Percentiles rank a stretch among this genome's conserved stretches.
These are phyloP conservation scores for Insectozyma bohioensis DNA, from an alignment of 1,139 yeast genomes.

Conservation along the genomic window DNA sequence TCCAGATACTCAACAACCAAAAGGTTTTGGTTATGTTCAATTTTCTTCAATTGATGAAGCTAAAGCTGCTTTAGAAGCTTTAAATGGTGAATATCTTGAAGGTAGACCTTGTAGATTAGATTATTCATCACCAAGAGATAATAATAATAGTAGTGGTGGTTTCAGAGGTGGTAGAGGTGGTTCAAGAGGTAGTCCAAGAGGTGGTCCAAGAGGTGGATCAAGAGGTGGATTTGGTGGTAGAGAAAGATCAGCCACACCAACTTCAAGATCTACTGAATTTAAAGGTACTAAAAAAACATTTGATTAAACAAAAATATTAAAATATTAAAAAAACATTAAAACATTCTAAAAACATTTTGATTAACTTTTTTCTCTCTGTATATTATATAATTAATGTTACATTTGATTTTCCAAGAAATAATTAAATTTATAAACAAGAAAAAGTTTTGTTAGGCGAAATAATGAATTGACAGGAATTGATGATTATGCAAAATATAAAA, in stretches of 20 bases:
- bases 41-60: constrained; percentile 86
- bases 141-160: constrained; percentile 33
- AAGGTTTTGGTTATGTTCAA: constrained; percentile 98
- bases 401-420: too few species aligned
- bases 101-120: constrained; percentile 96
- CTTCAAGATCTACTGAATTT: constrained; percentile 52
- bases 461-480: too few species aligned
- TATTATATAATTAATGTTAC: too few species aligned
- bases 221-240: constrained; percentile 41
- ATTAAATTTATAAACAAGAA: too few species aligned
- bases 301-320: constrained; percentile 56
- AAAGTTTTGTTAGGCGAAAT: too few species aligned
- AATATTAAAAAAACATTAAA: too few species aligned
- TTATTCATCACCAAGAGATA: constrained; percentile 86
- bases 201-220: constrained; percentile 39
- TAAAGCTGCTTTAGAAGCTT: constrained; percentile 78
- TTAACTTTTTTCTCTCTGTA: too few species aligned
- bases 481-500: too few species aligned
- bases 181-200: constrained; percentile 23
- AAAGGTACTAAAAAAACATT: constrained; percentile 77
- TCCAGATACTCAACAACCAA: constrained; percentile 98
- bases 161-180: constrained; percentile 38
- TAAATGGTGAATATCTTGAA: constrained; percentile 85
- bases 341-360: too few species aligned
- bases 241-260: constrained; percentile 52